Base-by-base conservation (phyloP, 2,329 filamentous ascomycete genomes). In the Helotiales sp. region DNA sequence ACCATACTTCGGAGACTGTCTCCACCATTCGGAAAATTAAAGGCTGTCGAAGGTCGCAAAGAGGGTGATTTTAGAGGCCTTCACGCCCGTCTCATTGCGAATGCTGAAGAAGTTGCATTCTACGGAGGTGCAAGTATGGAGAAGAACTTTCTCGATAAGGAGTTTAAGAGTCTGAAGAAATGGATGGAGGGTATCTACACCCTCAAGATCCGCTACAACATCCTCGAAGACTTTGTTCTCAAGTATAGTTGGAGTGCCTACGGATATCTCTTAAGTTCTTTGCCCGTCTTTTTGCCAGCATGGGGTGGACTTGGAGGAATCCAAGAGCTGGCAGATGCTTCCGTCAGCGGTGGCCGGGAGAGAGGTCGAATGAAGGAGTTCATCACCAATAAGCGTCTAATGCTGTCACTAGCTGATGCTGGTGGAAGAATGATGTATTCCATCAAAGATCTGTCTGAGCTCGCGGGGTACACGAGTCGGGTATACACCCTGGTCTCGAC, bases 111-210 rank as follows among this genome's bases (percentile, higher is more conserved):
- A 79, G 91, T 99, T 5, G 96, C 96, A 3, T 99, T 99, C 79
- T 99, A 99, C 75, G 94, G 94, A 28, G 96, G 96, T 40, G 93
- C 95, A 7, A 92, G 96, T 59, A 97, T 96, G 82, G 96, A 99
- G 79, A 96, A 96, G 80, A 89, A 92, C 2, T 96, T 97, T 78
- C 83, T 99, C 10, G 93, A 97, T 75, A 91, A 89, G 75, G 94
- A 96, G 73, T 99, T 97, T 83, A 93, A 91, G 78, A 96, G 95
- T 55, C 84, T 99, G 30, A 96, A 96, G 79, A 90, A 88, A 70
- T 97, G 94, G 92, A 98, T 99, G 95, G 96, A 99, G 78, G 91
- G 93, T 52, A 97, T 99, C 71, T 99, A 99, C 80, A 94, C 93
- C 79, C 89, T 98, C 72, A 97, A 97, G 80, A 97, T 99, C 72